Evolutionary conservation across 495 filamentous ascomycete genomes (phyloP).

Genomic region (Tuber borchii): DNA sequence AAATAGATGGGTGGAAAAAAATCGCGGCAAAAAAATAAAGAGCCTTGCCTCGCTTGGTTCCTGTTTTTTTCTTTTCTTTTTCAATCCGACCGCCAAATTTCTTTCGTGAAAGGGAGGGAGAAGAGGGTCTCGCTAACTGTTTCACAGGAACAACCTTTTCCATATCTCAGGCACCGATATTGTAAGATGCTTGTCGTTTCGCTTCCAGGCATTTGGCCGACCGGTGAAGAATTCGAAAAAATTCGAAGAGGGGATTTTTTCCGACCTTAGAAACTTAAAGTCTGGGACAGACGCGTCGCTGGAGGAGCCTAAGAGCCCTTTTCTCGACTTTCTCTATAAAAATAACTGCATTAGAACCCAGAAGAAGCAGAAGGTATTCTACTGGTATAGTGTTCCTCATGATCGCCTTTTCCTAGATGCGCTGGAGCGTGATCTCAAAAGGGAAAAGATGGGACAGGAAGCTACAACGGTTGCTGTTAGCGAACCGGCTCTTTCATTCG

Average conservation of each 20-base stretch:
- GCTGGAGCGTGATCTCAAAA: slow-evolving; percentile 91
- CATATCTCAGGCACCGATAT: slow-evolving; percentile 99
- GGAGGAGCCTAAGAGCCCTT: slow-evolving; percentile 96
- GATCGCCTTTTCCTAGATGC: slow-evolving; percentile 96
- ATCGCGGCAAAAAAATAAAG: slow-evolving; percentile 20
- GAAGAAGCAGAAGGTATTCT: slow-evolving; percentile 99
- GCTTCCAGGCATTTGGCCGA: slow-evolving; percentile 96
- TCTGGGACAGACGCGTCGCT: slow-evolving; percentile 97
- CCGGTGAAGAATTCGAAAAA: slow-evolving; percentile 99
- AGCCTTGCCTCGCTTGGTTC: slow-evolving; percentile 5
- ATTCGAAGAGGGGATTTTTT: slow-evolving; percentile 99
- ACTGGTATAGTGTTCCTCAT: slow-evolving; percentile 99
- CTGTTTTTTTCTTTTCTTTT: slow-evolving; percentile 2
- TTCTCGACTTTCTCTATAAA: slow-evolving; percentile 98
- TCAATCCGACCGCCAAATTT: slow-evolving; percentile 11
- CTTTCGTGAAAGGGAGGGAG: neutral
- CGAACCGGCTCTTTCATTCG: slow-evolving; percentile 94
- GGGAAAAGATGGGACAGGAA: slow-evolving; percentile 98
- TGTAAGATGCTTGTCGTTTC: slow-evolving; percentile 93
- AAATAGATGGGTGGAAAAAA: neutral
- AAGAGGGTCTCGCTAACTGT: slow-evolving; percentile 41
- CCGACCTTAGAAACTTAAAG: slow-evolving; percentile 94
- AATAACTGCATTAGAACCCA: slow-evolving; percentile 99
- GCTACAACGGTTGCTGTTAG: slow-evolving; percentile 91
- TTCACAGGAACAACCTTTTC: slow-evolving; percentile 88